Conservation (phyloP, 305 asterid genomes). For the Striga hermonthica region DNA sequence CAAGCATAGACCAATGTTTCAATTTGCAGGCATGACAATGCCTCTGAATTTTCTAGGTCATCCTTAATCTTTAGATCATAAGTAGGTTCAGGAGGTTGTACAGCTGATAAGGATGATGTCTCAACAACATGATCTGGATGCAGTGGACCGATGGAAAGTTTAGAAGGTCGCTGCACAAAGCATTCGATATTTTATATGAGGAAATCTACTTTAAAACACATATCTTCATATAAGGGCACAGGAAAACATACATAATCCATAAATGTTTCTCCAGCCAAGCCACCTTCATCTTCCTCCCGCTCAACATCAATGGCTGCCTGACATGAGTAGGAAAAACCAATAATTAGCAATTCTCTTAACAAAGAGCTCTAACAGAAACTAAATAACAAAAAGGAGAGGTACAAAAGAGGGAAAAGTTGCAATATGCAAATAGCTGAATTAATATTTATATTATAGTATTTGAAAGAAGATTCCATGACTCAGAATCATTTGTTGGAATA, state of each 20-base stretch:
- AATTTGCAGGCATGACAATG: slow-evolving; percentile 94
- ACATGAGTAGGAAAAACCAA: slow-evolving; percentile 30
- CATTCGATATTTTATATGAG: slow-evolving; percentile 30
- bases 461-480: slow-evolving; percentile 3
- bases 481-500: not conserved
- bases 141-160: slow-evolving; percentile 82
- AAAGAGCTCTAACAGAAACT: not conserved
- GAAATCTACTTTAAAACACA: slow-evolving; percentile 25
- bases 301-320: slow-evolving; percentile 96
- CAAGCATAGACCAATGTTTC: slow-evolving; percentile 94
- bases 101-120: slow-evolving; percentile 92
- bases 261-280: slow-evolving; percentile 92
- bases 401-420: not conserved
- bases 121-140: slow-evolving; percentile 98
- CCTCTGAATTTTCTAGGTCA: slow-evolving; percentile 67
- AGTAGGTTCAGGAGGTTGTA: slow-evolving; percentile 97
- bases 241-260: slow-evolving; percentile 67
- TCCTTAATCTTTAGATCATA: slow-evolving; percentile 72
- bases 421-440: not conserved
- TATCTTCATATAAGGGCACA: slow-evolving; percentile 24
- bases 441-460: slow-evolving; percentile 9
- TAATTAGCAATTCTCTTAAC: slow-evolving; percentile 20
- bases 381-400: not conserved
- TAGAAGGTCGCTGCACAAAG: slow-evolving; percentile 73
- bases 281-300: slow-evolving; percentile 98